Base-by-base conservation (phyloP, 2,329 filamentous ascomycete species). In the Ophiostoma quercus region DNA sequence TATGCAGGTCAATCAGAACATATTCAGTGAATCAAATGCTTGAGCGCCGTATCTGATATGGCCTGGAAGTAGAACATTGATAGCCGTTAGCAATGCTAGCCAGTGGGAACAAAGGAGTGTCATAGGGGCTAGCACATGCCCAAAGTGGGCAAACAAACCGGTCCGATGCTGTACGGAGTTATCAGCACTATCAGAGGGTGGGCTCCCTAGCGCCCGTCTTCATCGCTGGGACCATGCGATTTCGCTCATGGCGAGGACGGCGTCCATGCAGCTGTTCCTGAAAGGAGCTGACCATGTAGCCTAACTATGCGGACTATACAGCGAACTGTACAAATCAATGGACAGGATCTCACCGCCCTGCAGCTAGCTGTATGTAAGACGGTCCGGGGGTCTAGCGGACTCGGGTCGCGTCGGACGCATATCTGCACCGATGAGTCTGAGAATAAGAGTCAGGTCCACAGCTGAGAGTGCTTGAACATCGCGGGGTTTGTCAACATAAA, bases 381-480 rank as follows among this genome's bases (percentile, higher is more conserved):
- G 51, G 51, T 11, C 51, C 51, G 51, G 51, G 2, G 12, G 51
- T 57, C 51, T 57, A 57, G 51, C 51, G 51, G n/a, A 57, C n/a
- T 57, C 51, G 51, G 51, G 51, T 57, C 22, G 51, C 51, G 51
- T 57, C 51, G 51, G 51, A 57, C 51, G 51, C 51, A 57, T 57
- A 25, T 25, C 51, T 57, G 22, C n/a, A 57, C 51, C 51, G 51
- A 57, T 14, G 51, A 57, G 51, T n/a, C 51, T 25, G 9, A 25
- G 6, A 57, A 57, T 25, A 12, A 25, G n/a, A 57, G 51, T 25
- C 51, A 57, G 51, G 51, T 57, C 51, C 51, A 29, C 51, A 25
- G n/a, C n/a, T 25, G 22, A 1, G 16, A 2, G 14, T 57, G 8
- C 7, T 57, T 57, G 22, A 25, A 25, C 8, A 57, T 29, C 22